Percentiles rank a stretch among this genome's conserved stretches.
Evolutionary conservation across 148 eudicot genomes (phyloP).

Genomic region (Rheum nobile): DNA sequence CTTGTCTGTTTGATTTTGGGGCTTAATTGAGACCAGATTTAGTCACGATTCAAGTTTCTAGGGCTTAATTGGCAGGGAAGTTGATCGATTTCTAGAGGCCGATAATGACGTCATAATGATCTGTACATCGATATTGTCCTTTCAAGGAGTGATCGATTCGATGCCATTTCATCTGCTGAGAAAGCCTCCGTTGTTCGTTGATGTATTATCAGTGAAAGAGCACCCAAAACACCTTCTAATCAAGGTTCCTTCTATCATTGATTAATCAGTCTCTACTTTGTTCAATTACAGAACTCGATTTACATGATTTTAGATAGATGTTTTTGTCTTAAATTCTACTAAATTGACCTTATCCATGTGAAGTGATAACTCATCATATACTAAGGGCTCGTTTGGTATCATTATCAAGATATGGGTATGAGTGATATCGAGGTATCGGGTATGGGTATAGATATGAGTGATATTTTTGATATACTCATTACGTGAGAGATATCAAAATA

Average conservation of each 20-base stretch:
- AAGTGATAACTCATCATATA: neutral
- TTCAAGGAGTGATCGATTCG: conserved; percentile 32
- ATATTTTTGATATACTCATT: too few relatives aligned
- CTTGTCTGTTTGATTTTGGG: neutral
- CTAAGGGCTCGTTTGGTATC: too few relatives aligned
- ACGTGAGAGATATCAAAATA: too few relatives aligned
- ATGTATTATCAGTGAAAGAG: conserved; percentile 55
- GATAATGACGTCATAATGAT: conserved; percentile 35
- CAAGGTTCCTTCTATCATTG: neutral
- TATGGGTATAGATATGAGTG: too few relatives aligned
- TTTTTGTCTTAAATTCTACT: neutral
- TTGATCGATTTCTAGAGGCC: conserved; percentile 24
- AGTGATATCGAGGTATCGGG: too few relatives aligned
- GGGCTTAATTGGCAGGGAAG: conserved; percentile 19
- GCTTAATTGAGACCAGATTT: neutral
- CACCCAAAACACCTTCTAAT: conserved; percentile 34
- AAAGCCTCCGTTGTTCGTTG: conserved; percentile 32
- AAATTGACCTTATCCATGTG: neutral
- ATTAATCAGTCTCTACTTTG: neutral
- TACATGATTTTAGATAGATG: neutral
- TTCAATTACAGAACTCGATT: neutral
- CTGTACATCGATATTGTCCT: conserved; percentile 37
- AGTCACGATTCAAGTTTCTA: neutral
- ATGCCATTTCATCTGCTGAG: conserved; percentile 26
- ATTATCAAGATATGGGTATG: too few relatives aligned